These are phyloP conservation scores for Phaeosphaeriaceae sp. DNA, from an alignment of 2,329 filamentous ascomycete species.

Conservation along the genomic window DNA sequence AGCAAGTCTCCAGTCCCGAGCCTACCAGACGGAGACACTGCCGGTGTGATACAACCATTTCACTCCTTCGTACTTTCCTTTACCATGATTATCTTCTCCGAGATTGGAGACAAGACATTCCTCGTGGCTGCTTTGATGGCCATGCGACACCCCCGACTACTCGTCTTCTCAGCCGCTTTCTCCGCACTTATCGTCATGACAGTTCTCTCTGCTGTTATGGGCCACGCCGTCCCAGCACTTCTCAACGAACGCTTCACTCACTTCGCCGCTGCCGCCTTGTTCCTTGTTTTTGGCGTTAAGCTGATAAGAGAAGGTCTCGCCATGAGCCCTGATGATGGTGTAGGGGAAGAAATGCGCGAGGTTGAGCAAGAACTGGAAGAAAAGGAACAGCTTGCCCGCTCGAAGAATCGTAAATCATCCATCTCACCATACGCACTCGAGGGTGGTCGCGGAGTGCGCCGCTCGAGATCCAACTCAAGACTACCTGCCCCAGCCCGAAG, in stretches of 20 bases:
- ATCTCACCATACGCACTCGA: conserved; percentile 80
- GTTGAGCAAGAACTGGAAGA: conserved; percentile 93
- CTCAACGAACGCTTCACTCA: conserved; percentile 92
- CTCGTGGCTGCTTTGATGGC: conserved; percentile 97
- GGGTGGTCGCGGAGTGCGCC: conserved; percentile 72
- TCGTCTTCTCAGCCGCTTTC: conserved; percentile 96
- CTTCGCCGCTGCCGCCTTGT: conserved; percentile 81
- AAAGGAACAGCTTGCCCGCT: conserved; percentile 79
- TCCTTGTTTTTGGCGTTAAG: conserved; percentile 86
- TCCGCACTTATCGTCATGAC: conserved; percentile 93
- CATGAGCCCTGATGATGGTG: conserved; percentile 89
- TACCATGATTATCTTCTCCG: conserved; percentile 96
- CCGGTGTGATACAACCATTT: conserved; percentile 74
- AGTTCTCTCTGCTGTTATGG: conserved; percentile 86
- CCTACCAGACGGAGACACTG: conserved; percentile 53
- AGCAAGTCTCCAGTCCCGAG: conserved; percentile 33
- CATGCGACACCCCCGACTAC: conserved; percentile 92
- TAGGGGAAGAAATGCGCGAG: conserved; percentile 96
- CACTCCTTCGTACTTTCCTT: conserved; percentile 93
- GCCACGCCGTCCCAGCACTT: conserved; percentile 87
- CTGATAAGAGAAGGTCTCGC: conserved; percentile 84
- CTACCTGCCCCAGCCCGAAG: conserved; percentile 82
- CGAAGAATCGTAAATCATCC: conserved; percentile 65
- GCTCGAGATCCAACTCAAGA: conserved; percentile 74
- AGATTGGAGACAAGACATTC: conserved; percentile 98